Base-by-base conservation (phyloP, 2,329 filamentous ascomycete species). In the Talaromyces sp. region DNA sequence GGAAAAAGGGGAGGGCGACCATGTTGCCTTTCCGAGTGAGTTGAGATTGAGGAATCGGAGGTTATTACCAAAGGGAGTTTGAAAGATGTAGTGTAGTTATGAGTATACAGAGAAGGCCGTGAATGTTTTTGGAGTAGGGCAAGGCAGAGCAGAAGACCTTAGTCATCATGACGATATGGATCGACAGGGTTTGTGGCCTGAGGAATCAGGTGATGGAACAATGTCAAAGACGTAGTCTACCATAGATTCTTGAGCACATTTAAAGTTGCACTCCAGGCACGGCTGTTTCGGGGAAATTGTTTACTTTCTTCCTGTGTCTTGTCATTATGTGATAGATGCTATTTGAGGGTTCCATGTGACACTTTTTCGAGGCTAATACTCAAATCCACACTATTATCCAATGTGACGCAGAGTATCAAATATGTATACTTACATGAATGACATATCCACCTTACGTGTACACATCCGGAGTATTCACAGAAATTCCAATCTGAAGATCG, bases 1-100 rank as follows among this genome's bases (percentile, higher is more conserved):
- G 77, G 45, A 83, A 80, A 62, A 84, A 72, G 19, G 82, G 82
- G 57, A 84, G 70, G 71, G 77, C 79, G 61, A 80, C 77, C 78
- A 81, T 79, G 4, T 33, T 72, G 50, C 13, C 24, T 50, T 48
- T 11, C 45, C 6, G n/a, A 16, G n/a, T 5, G 24, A 3, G 41
- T 22, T 27, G n/a, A 6, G 6, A 57, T 57, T 37, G 54, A 57
- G 8, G 19, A 22, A 9, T 47, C 22, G 41, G 7, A 43, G 14
- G 14, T 33, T 37, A 5, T 31, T 27, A 41, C 16, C 7, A 41
- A 8, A 5, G 16, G 9, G 1, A 22, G n/a, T 35, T 24, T 10
- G 5, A 27, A 27, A 4, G 19, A 37, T 13, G 10, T 1, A 54
- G 9, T 7, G 9, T 16, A 50, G 3, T 31, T 31, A 8, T 27